Evolutionary conservation across 106 monocot species (phyloP).

Genomic region (Acorus gramineus): DNA sequence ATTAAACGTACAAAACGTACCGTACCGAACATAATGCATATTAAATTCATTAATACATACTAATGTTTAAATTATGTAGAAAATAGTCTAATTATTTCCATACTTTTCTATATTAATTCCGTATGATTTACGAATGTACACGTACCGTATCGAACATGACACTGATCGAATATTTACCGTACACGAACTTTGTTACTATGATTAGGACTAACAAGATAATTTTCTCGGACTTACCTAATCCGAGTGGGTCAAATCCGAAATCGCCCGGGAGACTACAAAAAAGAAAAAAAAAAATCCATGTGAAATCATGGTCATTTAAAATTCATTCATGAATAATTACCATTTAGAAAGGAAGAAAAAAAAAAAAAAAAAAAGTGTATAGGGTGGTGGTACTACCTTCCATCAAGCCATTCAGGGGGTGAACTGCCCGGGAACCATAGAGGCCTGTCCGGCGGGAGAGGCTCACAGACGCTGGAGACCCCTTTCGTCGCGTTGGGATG

Average conservation of each 20-base stretch:
- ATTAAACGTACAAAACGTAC: too few species aligned
- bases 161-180: too few species aligned
- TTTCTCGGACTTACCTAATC: constrained; percentile 36
- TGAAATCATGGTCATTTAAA: too few species aligned
- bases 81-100: too few species aligned
- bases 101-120: too few species aligned
- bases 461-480: constrained; percentile 72
- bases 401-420: constrained; percentile 90
- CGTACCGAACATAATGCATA: too few species aligned
- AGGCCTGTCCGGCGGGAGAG: constrained; percentile 80
- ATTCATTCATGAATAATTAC: neutral
- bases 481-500: constrained; percentile 44
- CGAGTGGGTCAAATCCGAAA: constrained; percentile 90
- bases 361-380: neutral
- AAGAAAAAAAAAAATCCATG: neutral
- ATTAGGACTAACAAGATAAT: neutral
- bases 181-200: too few species aligned
- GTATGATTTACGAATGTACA: too few species aligned
- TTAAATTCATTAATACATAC: too few species aligned
- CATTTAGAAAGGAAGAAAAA: neutral
- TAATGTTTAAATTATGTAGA: too few species aligned
- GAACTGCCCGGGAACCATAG: constrained; percentile 90
- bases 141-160: too few species aligned
- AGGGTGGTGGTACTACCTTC: constrained; percentile 34
- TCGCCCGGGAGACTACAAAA: constrained; percentile 70